Percentiles rank a stretch among this genome's conserved stretches.
Evolutionary conservation across 495 filamentous ascomycete species (phyloP).

Genomic region (Cairneyella variabilis): DNA sequence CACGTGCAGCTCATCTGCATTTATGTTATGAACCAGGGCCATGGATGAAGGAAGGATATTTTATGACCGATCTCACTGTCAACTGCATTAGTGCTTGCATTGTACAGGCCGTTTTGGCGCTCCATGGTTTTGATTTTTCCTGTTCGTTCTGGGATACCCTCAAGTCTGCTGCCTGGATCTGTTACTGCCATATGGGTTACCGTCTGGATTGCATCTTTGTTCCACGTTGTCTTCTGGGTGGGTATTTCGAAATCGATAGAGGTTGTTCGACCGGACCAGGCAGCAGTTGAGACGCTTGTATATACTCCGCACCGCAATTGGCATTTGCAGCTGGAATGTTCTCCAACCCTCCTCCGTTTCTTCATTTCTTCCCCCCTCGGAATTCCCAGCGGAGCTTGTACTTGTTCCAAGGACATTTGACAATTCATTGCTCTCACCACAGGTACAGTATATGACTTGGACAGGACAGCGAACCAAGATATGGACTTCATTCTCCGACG

Average conservation of each 20-base stretch:
- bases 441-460: background rate
- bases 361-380: slow-evolving; percentile 3
- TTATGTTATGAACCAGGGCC: slow-evolving; percentile 21
- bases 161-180: slow-evolving; percentile 27
- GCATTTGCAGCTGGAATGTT: slow-evolving; percentile 11
- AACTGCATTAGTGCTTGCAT: slow-evolving; percentile 28
- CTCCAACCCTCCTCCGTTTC: background rate
- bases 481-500: too few species aligned
- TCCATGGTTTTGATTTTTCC: slow-evolving; percentile 10
- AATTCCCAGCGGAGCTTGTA: background rate
- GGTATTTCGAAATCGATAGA: slow-evolving; percentile 22
- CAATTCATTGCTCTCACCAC: background rate
- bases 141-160: slow-evolving; percentile 21
- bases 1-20: slow-evolving; percentile 13
- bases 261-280: slow-evolving; percentile 21
- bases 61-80: slow-evolving; percentile 12
- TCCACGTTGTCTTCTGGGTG: slow-evolving; percentile 14
- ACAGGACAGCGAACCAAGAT: background rate
- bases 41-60: slow-evolving; percentile 11
- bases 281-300: slow-evolving; percentile 24
- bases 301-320: slow-evolving; percentile 22
- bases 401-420: background rate
- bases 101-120: slow-evolving; percentile 24
- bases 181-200: slow-evolving; percentile 17
- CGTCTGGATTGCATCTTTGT: slow-evolving; percentile 5